Percentiles rank a stretch among this genome's conserved stretches.
Evolutionary conservation across 2,329 filamentous ascomycete genomes (phyloP).

Genomic region (Colletotrichum chlorophyti): DNA sequence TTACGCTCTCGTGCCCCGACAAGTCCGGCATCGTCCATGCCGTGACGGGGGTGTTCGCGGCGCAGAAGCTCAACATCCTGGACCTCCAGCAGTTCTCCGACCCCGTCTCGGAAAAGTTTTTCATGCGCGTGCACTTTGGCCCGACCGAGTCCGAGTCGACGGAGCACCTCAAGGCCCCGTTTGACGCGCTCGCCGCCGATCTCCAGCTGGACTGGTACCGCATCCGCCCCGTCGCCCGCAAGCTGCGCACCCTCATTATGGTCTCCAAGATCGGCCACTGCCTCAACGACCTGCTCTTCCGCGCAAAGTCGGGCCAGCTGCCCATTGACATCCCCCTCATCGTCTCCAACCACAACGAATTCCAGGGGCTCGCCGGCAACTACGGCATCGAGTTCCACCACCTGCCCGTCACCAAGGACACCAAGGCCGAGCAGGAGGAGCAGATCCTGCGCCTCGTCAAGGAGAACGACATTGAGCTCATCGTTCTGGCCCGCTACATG

Average conservation of each 20-base stretch:
- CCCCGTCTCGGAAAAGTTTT: conserved; percentile 76
- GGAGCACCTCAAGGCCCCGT: conserved; percentile 59
- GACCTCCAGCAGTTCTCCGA: conserved; percentile 88
- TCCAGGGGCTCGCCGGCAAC: conserved; percentile 69
- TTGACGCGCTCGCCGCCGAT: conserved; percentile 66
- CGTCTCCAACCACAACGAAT: conserved; percentile 84
- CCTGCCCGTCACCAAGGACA: conserved; percentile 80
- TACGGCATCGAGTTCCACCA: conserved; percentile 84
- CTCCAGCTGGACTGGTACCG: conserved; percentile 73
- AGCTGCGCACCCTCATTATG: conserved; percentile 84
- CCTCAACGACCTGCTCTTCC: conserved; percentile 83
- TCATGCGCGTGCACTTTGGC: conserved; percentile 87
- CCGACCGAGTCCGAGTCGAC: conserved; percentile 58
- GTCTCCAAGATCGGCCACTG: conserved; percentile 90
- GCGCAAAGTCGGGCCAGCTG: conserved; percentile 76
- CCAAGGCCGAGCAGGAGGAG: conserved; percentile 76
- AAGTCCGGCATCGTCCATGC: conserved; percentile 85
- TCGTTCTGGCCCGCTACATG: conserved; percentile 87
- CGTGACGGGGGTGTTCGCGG: conserved; percentile 78
- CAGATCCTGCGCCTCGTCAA: conserved; percentile 74
- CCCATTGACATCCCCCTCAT: conserved; percentile 79
- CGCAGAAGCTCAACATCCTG: conserved; percentile 79
- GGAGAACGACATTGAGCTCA: conserved; percentile 75
- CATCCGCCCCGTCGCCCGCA: conserved; percentile 71
- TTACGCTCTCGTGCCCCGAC: conserved; percentile 85